Evolutionary conservation across 2,329 filamentous ascomycete genomes (phyloP).

Genomic region (Seiridium cupressi): DNA sequence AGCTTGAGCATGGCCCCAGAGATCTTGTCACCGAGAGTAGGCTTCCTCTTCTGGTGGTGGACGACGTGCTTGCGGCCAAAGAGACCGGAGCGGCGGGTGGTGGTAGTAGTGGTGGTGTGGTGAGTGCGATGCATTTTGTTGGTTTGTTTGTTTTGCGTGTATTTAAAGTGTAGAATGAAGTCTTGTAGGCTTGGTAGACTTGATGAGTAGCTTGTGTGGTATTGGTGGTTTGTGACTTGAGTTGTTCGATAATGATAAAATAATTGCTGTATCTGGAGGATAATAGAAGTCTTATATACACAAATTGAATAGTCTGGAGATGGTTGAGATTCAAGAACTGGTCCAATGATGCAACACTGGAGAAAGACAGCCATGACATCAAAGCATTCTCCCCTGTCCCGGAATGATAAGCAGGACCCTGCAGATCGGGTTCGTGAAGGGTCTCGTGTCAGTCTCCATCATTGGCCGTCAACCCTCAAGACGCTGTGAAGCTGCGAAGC

Average conservation of each 20-base stretch:
- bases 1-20: slow-evolving; percentile 73
- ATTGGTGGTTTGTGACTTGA: background rate
- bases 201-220: background rate
- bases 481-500: background rate
- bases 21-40: slow-evolving; percentile 73
- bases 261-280: background rate
- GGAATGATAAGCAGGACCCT: slow-evolving; percentile 4
- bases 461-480: background rate
- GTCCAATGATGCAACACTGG: slow-evolving; percentile 2
- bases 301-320: background rate
- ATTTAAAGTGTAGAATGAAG: background rate
- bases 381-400: background rate
- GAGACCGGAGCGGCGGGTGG: slow-evolving; percentile 34
- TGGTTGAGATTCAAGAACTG: background rate
- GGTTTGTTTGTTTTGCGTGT: slow-evolving; percentile 5
- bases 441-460: background rate
- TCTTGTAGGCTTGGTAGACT: slow-evolving; percentile 2
- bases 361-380: slow-evolving; percentile 10
- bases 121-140: slow-evolving; percentile 32
- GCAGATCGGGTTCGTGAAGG: slow-evolving; percentile 4
- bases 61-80: slow-evolving; percentile 40
- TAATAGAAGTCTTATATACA: slow-evolving; percentile 8
- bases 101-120: slow-evolving; percentile 41
- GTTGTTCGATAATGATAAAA: background rate
- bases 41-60: slow-evolving; percentile 66